Evolutionary conservation across 75 land plant species (phyloP).

Genomic region (Sequoiadendron giganteum): DNA sequence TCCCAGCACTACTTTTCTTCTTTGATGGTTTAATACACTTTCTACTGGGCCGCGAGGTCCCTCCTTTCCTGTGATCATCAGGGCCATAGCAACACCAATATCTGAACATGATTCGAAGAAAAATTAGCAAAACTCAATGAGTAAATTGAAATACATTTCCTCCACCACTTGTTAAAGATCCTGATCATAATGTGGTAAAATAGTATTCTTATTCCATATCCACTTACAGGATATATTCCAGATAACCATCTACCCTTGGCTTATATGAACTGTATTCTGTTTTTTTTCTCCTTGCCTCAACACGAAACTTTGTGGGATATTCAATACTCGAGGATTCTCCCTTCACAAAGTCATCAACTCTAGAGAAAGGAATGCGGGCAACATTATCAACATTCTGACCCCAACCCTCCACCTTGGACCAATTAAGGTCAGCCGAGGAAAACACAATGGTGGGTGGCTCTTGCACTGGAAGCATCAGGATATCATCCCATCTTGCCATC

Average conservation of each 20-base stretch:
- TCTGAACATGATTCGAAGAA: slow-evolving; percentile 28
- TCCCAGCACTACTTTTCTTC: slow-evolving; percentile 58
- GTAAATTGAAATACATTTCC: background rate
- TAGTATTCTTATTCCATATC: background rate
- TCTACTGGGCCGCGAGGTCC: slow-evolving; percentile 65
- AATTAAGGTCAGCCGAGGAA: slow-evolving; percentile 52
- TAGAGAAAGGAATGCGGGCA: slow-evolving; percentile 69
- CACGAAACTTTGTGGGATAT: slow-evolving; percentile 75
- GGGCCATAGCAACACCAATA: slow-evolving; percentile 92
- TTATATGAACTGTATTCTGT: slow-evolving; percentile 34
- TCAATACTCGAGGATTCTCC: slow-evolving; percentile 67
- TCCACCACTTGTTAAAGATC: background rate
- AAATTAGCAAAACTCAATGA: background rate
- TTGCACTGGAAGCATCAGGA: slow-evolving; percentile 66
- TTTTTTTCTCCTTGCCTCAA: slow-evolving; percentile 69
- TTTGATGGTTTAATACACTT: slow-evolving; percentile 29
- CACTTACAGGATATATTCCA: slow-evolving; percentile 73
- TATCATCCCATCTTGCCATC: slow-evolving; percentile 85
- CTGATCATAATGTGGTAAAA: background rate
- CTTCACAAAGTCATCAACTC: slow-evolving; percentile 72
- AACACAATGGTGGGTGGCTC: slow-evolving; percentile 63
- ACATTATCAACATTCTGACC: slow-evolving; percentile 61
- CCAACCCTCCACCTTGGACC: slow-evolving; percentile 82
- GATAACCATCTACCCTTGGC: slow-evolving; percentile 64
- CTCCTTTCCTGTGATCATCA: slow-evolving; percentile 74